Conservation (phyloP, 805 yeast species). For the Pichia insulana region DNA sequence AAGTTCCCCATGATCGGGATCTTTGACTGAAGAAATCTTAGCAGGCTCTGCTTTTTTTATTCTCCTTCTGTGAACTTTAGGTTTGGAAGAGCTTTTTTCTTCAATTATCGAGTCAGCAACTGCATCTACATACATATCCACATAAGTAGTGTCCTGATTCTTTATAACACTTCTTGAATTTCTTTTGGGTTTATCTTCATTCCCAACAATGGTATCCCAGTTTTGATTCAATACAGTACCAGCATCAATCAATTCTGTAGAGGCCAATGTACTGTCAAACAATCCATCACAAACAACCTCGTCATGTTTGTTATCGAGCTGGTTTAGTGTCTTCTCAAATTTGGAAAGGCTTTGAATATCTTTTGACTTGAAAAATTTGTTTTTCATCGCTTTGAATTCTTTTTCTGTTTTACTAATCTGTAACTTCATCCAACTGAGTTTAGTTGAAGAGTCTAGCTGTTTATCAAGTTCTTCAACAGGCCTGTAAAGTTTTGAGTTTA, state of each 20-base stretch:
- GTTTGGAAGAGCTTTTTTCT: no score
- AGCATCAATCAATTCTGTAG: conserved; percentile 17
- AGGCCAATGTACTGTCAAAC: conserved; percentile 8
- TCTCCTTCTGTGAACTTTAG: no score
- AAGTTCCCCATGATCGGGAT: no score
- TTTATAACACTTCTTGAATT: not conserved
- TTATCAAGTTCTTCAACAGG: conserved; percentile 25
- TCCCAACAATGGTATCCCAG: not conserved
- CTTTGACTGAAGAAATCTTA: no score
- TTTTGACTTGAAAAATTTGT: conserved; percentile 13
- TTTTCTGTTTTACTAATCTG: conserved; percentile 23
- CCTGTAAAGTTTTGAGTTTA: conserved; percentile 8
- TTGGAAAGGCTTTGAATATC: conserved; percentile 11
- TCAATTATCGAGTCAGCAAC: not conserved
- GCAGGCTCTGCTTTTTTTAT: no score
- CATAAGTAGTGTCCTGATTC: not conserved
- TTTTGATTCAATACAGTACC: conserved; percentile 10
- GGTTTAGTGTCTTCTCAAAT: conserved; percentile 12
- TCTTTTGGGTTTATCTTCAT: not conserved
- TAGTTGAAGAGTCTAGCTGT: conserved; percentile 17
- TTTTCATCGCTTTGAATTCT: conserved; percentile 24
- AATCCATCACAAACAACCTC: conserved; percentile 15
- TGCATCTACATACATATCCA: not conserved
- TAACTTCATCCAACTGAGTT: conserved; percentile 20
- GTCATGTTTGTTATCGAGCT: conserved; percentile 13